A percentile compares a stretch with the other conserved stretches of the same genome.
Evolutionary conservation across 1,139 yeast species (phyloP).

Genomic region (Pichia sp.): DNA sequence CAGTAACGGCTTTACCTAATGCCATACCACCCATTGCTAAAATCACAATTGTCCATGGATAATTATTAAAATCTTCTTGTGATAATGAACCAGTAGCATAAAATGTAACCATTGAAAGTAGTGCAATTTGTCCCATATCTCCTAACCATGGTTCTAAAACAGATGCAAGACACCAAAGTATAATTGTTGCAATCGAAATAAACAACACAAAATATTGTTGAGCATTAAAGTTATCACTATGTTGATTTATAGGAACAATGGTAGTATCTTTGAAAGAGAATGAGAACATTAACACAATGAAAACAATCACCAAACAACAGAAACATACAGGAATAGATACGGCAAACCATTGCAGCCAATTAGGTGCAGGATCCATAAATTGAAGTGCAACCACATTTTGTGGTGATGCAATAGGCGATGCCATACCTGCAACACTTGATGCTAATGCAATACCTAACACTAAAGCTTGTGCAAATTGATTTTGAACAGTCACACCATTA

Average conservation of each 20-base stretch:
- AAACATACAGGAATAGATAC: constrained; percentile 75
- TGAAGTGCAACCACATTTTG: constrained; percentile 88
- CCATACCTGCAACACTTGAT: constrained; percentile 91
- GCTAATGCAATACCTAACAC: constrained; percentile 89
- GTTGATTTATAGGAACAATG: constrained; percentile 53
- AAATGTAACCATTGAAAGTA: constrained; percentile 74
- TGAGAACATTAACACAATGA: constrained; percentile 64
- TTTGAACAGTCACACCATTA: constrained; percentile 13
- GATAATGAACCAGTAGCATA: constrained; percentile 83
- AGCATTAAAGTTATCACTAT: constrained; percentile 60
- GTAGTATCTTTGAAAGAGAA: constrained; percentile 57
- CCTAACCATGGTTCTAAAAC: constrained; percentile 68
- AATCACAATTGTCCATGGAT: constrained; percentile 89
- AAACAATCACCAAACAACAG: constrained; percentile 56
- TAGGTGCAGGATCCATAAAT: constrained; percentile 82
- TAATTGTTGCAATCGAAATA: constrained; percentile 65
- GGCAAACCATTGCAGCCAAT: constrained; percentile 94
- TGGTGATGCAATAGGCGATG: constrained; percentile 94
- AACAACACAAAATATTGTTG: constrained; percentile 64
- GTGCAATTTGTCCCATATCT: constrained; percentile 83
- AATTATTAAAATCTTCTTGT: constrained; percentile 84
- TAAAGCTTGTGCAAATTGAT: constrained; percentile 69
- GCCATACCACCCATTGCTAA: constrained; percentile 97
- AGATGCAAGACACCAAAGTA: constrained; percentile 80
- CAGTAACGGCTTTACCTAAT: constrained; percentile 83